A percentile compares a stretch with the other conserved stretches of the same genome.
These are phyloP conservation scores for Prunus fruticosa DNA, from an alignment of 306 rosid species.

Conservation along the genomic window DNA sequence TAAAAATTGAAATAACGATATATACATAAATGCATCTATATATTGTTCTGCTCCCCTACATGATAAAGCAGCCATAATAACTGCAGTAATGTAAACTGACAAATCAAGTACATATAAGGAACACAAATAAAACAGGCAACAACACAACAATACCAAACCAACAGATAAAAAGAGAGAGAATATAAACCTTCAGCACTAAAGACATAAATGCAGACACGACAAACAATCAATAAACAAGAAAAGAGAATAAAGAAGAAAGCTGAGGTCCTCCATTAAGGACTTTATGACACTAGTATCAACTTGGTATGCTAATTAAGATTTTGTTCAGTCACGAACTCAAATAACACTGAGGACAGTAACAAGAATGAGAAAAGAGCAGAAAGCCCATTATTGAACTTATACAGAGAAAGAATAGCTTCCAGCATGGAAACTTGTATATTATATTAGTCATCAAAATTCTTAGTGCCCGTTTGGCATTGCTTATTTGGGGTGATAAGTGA, in stretches of 20 bases:
- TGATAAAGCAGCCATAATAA: constrained; percentile 13
- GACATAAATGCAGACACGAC: not conserved
- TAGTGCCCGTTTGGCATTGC: no score
- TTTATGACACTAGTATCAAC: not conserved
- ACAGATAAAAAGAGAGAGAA: no score
- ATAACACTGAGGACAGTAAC: not conserved
- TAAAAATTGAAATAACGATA: constrained; percentile 18
- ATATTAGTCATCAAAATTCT: not conserved
- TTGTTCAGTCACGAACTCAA: not conserved
- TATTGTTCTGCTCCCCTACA: constrained; percentile 1
- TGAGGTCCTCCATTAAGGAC: not conserved
- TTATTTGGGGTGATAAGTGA: no score
- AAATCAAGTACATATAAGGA: not conserved
- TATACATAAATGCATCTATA: constrained; percentile 8
- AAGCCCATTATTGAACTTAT: not conserved
- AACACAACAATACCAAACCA: not conserved
- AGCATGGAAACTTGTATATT: not conserved
- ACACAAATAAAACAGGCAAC: not conserved
- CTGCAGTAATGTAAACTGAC: not conserved
- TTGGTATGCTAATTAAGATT: not conserved
- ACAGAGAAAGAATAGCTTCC: not conserved
- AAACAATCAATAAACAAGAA: not conserved
- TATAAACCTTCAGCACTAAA: no score
- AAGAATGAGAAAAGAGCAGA: constrained; percentile 1
- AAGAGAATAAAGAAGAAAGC: not conserved